A percentile compares a stretch with the other conserved stretches of the same genome.
Evolutionary conservation across 805 yeast genomes (phyloP).

Genomic region (Myxozyma nipponensis): DNA sequence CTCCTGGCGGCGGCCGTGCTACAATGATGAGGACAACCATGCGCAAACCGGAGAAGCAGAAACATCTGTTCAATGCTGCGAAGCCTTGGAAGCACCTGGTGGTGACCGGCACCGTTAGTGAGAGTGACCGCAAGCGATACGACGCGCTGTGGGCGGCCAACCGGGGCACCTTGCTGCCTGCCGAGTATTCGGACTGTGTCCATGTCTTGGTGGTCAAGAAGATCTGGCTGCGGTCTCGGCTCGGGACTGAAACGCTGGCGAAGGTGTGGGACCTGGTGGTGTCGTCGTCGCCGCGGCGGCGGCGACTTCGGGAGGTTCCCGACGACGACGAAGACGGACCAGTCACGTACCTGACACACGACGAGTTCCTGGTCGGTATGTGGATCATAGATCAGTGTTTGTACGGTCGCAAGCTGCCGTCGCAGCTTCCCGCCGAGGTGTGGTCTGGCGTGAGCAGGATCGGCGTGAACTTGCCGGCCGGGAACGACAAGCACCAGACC

Average conservation of each 20-base stretch:
- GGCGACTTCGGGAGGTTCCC: neutral
- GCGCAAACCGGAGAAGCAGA: conserved; percentile 26
- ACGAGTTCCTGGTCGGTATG: conserved; percentile 91
- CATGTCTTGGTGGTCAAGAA: conserved; percentile 57
- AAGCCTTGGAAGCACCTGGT: conserved; percentile 30
- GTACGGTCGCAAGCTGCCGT: conserved; percentile 87
- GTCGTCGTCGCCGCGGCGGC: neutral
- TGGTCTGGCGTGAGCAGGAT: conserved; percentile 70
- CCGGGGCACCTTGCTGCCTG: conserved; percentile 46
- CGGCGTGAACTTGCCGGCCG: conserved; percentile 32
- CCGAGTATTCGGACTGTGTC: conserved; percentile 18
- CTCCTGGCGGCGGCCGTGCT: neutral
- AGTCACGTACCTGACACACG: conserved; percentile 54
- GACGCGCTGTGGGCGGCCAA: conserved; percentile 95
- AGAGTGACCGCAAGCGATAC: conserved; percentile 72
- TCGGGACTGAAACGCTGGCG: conserved; percentile 57
- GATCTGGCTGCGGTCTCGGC: conserved; percentile 74
- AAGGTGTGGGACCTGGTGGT: conserved; percentile 66
- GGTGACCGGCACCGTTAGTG: conserved; percentile 33
- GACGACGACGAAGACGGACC: neutral
- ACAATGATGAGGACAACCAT: conserved; percentile 26
- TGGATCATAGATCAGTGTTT: conserved; percentile 96
- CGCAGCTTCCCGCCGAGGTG: conserved; percentile 56
- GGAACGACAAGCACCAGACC: neutral
- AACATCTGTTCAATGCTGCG: conserved; percentile 27